Evolutionary conservation across 2,329 filamentous ascomycete species (phyloP), one percentile per base, ranked within the genome.

Genomic region (Colletotrichum tamarilloi): DNA sequence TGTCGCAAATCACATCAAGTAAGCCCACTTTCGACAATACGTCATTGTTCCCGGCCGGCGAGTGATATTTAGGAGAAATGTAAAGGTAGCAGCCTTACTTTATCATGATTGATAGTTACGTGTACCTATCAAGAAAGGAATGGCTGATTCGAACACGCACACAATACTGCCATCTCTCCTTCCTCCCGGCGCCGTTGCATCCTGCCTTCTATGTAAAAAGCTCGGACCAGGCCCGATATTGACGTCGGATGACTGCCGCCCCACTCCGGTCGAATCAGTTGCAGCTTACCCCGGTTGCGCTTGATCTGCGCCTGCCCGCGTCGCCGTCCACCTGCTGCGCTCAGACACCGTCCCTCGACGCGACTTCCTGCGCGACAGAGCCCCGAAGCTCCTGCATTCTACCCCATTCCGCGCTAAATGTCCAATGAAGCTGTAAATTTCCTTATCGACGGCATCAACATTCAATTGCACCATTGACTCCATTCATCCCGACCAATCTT

Each of bases 261-360:
- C 66, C 70, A 69, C 71, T 62, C 26, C 46, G 56, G 28, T 38
- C 35, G 46, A 57, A 28, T 26, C 57, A 42, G 49, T 64, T 19
- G 67, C 32, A 69, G 16, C 59, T 60, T 49, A 9, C 46, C 46
- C 70, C 53, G 53, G 70, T 60, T 73, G 62, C 67, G 52, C 32
- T 65, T 26, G 70, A 63, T 63, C 55, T 73, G 55, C 70, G 32
- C 46, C 22, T 59, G 32, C 30, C 55, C 46, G 70, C 67, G 66
- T 62, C 46, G 26, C 59, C 46, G 60, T 62, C 64, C 16, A 59
- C 38, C 59, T 24, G 11, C 26, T 72, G 68, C 56, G 46, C 49
- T 57, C 58, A 46, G 38, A 52, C 60, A 59, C 42, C 19, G 30
- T 42, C n/a, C 24, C 35, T 53, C 60, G 71, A 73, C 71, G 70